Evolutionary conservation across 345 rosid species (phyloP), one percentile per base, ranked within the genome.

Genomic region (Brassica carinata): DNA sequence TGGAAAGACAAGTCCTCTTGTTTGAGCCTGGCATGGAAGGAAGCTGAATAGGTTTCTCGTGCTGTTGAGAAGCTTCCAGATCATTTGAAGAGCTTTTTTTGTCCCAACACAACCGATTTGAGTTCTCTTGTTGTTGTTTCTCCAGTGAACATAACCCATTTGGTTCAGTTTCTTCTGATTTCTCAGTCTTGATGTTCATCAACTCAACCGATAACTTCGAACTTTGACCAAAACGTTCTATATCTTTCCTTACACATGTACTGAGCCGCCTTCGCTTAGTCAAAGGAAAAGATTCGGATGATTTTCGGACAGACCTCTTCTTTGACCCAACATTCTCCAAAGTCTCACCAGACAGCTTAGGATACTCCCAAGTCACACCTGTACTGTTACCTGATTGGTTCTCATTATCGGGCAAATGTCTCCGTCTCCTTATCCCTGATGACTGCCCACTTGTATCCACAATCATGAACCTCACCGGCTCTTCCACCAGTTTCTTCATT

Each of bases 371-470:
- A 1, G 8, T 40, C 19, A 55, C 57, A 67, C 30, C 23, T 66
- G 53, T 36, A 33, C 8, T 66, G 34, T 3, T 34, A 36, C 36
- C 29, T 67, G 67, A 33, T 15, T 76, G 58, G 2, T 38, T 38
- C 63, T 63, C 66, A 14, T 62, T 78, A 78, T n/a, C 33, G 1
- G 88, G 86, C 38, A 76, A 80, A 75, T 65, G 83, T 75, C 86
- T 84, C 76, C 73, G 65, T 74, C 87, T 79, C 72, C 84, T 85
- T 29, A 81, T 66, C 66, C 69, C 79, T 2, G 74, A 82, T 18
- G 83, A 13, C 67, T 77, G 85, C 67, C 75, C 88, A 69, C 96
- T 91, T 51, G 91, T 87, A 75, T 88, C 92, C 63, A 91, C 87
- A 58, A 91, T 75, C 76, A 85, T 83, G 69, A 87, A 87, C 64